Conservation (phyloP, 176 grass and related monocot species). For the Coix lacrymajobi region DNA sequence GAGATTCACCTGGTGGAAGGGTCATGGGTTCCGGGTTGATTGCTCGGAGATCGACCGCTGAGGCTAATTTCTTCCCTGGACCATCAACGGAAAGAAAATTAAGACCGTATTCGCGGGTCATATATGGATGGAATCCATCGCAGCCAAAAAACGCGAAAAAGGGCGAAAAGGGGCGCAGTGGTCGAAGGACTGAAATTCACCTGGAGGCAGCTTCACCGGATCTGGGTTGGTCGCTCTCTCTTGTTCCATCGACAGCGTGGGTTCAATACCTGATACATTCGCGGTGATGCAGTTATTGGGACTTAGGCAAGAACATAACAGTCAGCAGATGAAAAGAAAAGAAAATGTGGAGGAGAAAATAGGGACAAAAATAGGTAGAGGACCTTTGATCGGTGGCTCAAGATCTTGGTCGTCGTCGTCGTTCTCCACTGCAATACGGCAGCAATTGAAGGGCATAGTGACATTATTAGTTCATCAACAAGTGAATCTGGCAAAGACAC, state of each 20-base stretch:
- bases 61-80: conserved; percentile 42
- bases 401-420: conserved; percentile 31
- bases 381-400: conserved; percentile 39
- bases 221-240: conserved; percentile 19
- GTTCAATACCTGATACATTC: conserved; percentile 10
- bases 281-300: neutral
- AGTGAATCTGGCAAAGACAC: neutral
- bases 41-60: conserved; percentile 18
- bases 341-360: neutral
- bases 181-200: neutral
- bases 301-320: neutral
- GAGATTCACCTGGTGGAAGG: conserved; percentile 42
- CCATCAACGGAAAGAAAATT: neutral
- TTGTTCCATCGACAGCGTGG: neutral
- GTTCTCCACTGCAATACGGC: neutral
- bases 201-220: neutral
- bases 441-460: conserved; percentile 6
- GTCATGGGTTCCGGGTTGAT: conserved; percentile 35
- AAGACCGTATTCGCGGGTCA: neutral
- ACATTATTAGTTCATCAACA: neutral
- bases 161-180: neutral
- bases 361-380: neutral
- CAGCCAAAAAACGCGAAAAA: neutral
- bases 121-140: neutral
- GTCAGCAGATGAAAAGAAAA: neutral